Base-by-base conservation (phyloP, 352 stramenopile species). In the Pythium plurisporium region DNA sequence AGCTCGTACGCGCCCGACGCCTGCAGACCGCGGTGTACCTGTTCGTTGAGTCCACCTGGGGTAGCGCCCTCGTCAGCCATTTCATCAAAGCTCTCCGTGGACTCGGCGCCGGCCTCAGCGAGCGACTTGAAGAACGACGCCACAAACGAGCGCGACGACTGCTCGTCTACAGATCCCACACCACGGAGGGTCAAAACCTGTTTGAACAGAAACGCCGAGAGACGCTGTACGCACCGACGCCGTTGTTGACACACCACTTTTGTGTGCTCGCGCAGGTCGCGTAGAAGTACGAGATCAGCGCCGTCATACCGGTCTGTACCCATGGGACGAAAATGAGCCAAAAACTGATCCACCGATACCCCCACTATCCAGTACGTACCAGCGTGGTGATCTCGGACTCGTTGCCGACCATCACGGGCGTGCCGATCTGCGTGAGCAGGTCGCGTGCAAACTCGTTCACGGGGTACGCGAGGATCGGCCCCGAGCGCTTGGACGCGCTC, bases 221-320 rank as follows among this genome's bases (percentile, higher is more conserved):
- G n/a, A 29, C 3, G 20, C 10, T 23, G 6, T 2, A 85, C 77
- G 30, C 73, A 91, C 80, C 81, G 38, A 94, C 85, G 45, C 85
- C 85, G 62, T 94, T 94, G 64, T 71, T 86, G 52, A 90, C 77
- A 64, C 82, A 92, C 85, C 85, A 94, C 67, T 89, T 77, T 51
- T 94, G 85, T 19, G 81, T 79, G 46, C 70, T 90, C 44, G 80
- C 79, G 50, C 85, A 94, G 19, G 82, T 94, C 19, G 85, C 82
- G 70, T 94, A 94, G 52, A 91, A 94, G 72, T 79, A 94, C 33
- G 74, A 86, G 62, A 94, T 94, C 25, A 94, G 74, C 25, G 85
- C 79, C 34, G 85, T 94, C 65, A 94, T 90, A 36, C 84, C 76
- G 27, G 84, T 92, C 76, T 87, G 42, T 17, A 64, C 22, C 14